Conservation (phyloP, 1,284 basidiomycete species). For the Psilocybe mexicana region DNA sequence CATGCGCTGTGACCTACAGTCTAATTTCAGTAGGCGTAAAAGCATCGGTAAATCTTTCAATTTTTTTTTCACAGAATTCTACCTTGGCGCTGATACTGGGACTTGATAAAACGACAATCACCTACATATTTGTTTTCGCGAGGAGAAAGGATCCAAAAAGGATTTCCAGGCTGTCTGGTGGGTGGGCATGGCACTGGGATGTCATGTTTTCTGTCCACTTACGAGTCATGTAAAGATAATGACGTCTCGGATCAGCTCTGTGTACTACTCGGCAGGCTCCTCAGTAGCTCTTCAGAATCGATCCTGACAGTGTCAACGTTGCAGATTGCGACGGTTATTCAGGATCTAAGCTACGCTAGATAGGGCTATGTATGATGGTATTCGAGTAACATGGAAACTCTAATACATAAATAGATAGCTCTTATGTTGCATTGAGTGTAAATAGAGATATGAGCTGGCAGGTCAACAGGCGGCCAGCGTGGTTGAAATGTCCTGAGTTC, state of each 20-base stretch:
- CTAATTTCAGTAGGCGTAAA: background rate
- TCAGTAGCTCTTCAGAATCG: too few relatives aligned
- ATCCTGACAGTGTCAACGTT: too few relatives aligned
- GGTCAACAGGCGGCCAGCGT: too few relatives aligned
- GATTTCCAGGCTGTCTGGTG: too few relatives aligned
- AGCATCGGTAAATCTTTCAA: background rate
- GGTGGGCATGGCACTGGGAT: too few relatives aligned
- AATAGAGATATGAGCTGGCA: background rate
- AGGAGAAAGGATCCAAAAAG: too few relatives aligned
- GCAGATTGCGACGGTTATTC: background rate
- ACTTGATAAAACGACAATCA: too few relatives aligned
- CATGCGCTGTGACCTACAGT: background rate
- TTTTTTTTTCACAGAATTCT: too few relatives aligned
- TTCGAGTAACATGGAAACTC: background rate
- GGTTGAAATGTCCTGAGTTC: too few relatives aligned
- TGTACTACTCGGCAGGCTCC: background rate
- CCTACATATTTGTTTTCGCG: too few relatives aligned
- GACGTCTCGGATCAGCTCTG: background rate
- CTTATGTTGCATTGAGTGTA: background rate
- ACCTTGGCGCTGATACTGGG: too few relatives aligned
- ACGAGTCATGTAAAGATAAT: background rate
- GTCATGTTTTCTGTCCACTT: too few relatives aligned
- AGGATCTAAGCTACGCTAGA: background rate
- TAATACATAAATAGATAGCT: background rate
- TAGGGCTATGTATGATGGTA: background rate